phyloP scores from a whole-genome alignment of 2,329 filamentous ascomycete genomes.

The Botrytis tulipae region DNA sequence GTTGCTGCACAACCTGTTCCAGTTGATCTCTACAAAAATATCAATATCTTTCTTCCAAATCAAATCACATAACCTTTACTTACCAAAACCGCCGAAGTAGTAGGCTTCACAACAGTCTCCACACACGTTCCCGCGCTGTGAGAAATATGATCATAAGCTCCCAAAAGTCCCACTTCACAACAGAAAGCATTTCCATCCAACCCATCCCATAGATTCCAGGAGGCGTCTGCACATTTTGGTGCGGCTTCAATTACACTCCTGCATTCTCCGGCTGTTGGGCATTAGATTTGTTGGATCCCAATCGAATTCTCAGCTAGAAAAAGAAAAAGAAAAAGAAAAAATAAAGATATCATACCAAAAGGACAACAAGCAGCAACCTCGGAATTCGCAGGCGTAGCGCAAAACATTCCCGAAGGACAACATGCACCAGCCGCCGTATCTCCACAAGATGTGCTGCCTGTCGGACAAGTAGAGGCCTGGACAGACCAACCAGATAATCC shows the following conservation, averaged over 20 bases:
- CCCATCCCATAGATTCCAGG: constrained; percentile 23
- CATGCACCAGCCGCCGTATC: constrained; percentile 17
- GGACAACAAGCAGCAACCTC: constrained; percentile 25
- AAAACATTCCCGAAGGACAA: constrained; percentile 22
- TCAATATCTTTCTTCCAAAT: neutral
- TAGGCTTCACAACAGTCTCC: constrained; percentile 8
- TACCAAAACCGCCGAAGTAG: constrained; percentile 20
- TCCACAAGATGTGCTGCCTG: constrained; percentile 17
- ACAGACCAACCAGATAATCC: constrained; percentile 18
- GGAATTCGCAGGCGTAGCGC: constrained; percentile 21
- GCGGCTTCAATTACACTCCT: constrained; percentile 18
- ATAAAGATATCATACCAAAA: constrained; percentile 6
- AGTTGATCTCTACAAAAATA: constrained; percentile 12
- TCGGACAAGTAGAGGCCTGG: constrained; percentile 15
- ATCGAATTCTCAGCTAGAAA: neutral
- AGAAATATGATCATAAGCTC: constrained; percentile 19
- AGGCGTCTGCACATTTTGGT: constrained; percentile 21
- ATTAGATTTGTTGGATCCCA: neutral
- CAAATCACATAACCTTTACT: neutral
- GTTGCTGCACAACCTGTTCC: neutral
- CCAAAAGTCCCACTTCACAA: constrained; percentile 22
- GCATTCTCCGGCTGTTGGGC: constrained; percentile 17
- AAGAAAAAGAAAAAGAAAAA: neutral
- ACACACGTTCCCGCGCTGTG: constrained; percentile 24
- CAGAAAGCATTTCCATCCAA: constrained; percentile 25